phyloP scores from a whole-genome alignment of 148 eudicot genomes.

The Rhododendron henanense region DNA sequence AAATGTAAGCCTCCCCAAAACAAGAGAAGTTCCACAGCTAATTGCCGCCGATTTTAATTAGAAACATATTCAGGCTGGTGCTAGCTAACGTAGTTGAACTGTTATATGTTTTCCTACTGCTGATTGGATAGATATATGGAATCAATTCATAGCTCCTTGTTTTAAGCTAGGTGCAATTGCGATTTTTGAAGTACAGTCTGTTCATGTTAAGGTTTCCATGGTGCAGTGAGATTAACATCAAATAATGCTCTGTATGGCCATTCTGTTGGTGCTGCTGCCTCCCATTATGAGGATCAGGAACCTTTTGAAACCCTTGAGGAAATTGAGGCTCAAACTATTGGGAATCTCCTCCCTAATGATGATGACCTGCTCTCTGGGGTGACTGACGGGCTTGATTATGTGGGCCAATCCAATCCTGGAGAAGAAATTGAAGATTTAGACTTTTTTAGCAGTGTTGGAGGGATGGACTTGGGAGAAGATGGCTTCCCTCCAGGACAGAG shows the following conservation, averaged over 20 bases:
- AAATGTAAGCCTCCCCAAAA: conserved; percentile 48
- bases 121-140: conserved; percentile 1
- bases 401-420: conserved; percentile 30
- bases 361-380: conserved; percentile 84
- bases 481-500: conserved; percentile 29
- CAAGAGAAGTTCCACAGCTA: not conserved
- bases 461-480: conserved; percentile 85
- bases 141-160: not conserved
- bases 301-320: conserved; percentile 77
- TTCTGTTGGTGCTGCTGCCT: conserved; percentile 51
- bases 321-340: conserved; percentile 90
- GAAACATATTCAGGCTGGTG: not conserved
- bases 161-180: not conserved
- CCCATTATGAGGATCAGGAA: conserved; percentile 57
- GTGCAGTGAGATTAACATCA: conserved; percentile 55
- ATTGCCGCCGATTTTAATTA: not conserved
- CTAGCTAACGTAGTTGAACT: not conserved
- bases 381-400: conserved; percentile 50
- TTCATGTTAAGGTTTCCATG: not conserved
- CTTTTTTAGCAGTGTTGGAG: conserved; percentile 76
- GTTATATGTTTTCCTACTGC: not conserved
- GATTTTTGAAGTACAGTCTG: not conserved
- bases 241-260: conserved; percentile 41
- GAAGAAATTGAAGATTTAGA: conserved; percentile 69
- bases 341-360: conserved; percentile 84